Base-by-base conservation (phyloP, 2,329 filamentous ascomycete species). In the Colletotrichum liriopes region DNA sequence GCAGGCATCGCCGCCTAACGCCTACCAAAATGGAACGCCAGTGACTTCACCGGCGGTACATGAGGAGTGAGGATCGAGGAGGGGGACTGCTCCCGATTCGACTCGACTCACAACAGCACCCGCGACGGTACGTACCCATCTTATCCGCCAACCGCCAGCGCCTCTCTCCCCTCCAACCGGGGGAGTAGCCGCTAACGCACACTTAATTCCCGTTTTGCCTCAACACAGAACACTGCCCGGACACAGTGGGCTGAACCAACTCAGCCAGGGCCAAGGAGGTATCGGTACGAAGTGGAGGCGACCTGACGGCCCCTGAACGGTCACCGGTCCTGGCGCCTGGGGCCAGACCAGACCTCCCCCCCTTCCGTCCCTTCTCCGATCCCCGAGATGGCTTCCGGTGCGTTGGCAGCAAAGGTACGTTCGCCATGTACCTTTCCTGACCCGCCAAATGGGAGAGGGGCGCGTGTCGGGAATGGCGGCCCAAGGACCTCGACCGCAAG, bases 1-100 rank as follows among this genome's bases (percentile, higher is more conserved):
- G 70, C 70, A 72, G 70, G 70, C 70, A 72, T 72, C 70, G 66
- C 65, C 66, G 70, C 70, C 70, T 64, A 70, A 69, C 45, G 45
- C 59, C 65, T 64, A 64, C 52, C 59, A 59, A 29, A 64, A 72
- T 64, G 69, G 59, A 72, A 64, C 52, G 39, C 54, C 51, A 37
- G 67, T 72, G 59, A 64, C 69, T 60, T 71, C 54, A 54, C 69
- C 20, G 12, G 65, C 58, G 39, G 64, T 60, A 66, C 64, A 9
- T 56, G 3, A 26, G 23, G 23, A 26, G 23, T 26, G 18, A 37
- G 56, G 39, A 37, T n/a, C 12, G 52, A 55, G 52, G 18, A 56
- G 35, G 54, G 32, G 41, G 14, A 14, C 14, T 6, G 29, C 55
- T 29, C 55, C 55, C 55, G 55, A 58, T 58, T 58, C 55, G 5